Evolutionary conservation across 176 grass and related monocot species (phyloP).

Genomic region (Oryza australiensis): DNA sequence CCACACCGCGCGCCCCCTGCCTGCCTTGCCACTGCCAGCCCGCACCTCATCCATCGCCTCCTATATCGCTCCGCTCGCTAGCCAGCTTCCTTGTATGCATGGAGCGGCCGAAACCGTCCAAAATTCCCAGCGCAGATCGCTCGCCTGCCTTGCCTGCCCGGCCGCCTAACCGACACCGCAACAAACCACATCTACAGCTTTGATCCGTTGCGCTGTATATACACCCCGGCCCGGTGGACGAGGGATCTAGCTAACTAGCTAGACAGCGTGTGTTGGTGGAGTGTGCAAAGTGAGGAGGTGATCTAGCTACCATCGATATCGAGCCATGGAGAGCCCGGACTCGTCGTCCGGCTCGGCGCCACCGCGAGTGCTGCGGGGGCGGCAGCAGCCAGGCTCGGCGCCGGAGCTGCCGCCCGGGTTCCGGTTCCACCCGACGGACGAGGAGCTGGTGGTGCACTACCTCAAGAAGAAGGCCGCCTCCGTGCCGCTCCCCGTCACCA

Average conservation of each 20-base stretch:
- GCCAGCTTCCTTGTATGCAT: neutral
- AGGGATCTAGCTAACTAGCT: neutral
- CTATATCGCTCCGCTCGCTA: slow-evolving; percentile 28
- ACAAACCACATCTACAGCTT: slow-evolving; percentile 24
- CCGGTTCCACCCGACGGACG: slow-evolving; percentile 91
- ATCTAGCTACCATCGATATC: too few species aligned
- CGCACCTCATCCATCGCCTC: slow-evolving; percentile 1
- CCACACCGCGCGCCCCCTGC: neutral
- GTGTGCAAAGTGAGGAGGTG: neutral
- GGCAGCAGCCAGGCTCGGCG: slow-evolving; percentile 48
- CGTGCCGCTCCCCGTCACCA: slow-evolving; percentile 72
- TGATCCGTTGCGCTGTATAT: neutral
- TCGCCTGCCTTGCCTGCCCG: slow-evolving; percentile 10
- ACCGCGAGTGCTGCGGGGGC: slow-evolving; percentile 24
- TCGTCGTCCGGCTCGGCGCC: slow-evolving; percentile 60
- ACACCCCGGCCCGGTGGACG: slow-evolving; percentile 4
- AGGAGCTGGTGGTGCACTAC: slow-evolving; percentile 95
- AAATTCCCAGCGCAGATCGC: slow-evolving; percentile 40
- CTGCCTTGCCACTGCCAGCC: neutral
- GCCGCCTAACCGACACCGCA: slow-evolving; percentile 27
- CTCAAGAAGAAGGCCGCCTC: slow-evolving; percentile 85
- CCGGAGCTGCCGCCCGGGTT: slow-evolving; percentile 82
- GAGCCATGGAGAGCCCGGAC: slow-evolving; percentile 63
- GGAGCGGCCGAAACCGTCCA: slow-evolving; percentile 13
- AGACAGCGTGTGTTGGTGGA: neutral